phyloP scores from a whole-genome alignment of 805 yeast genomes.

The Wickerhamiella kazuoi region DNA sequence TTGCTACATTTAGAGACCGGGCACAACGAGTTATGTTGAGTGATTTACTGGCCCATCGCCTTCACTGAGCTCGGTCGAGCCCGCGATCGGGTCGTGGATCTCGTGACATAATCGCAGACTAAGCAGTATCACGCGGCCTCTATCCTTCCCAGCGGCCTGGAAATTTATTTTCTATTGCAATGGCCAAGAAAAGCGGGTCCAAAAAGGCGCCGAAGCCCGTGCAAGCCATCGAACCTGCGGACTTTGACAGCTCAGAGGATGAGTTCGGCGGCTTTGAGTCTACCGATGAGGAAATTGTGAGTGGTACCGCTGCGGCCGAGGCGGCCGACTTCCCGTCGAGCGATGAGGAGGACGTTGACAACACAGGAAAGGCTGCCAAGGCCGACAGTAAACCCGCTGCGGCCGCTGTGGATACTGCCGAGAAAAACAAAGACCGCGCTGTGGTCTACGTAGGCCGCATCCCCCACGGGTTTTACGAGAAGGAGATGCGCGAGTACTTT shows the following conservation, averaged over 20 bases:
- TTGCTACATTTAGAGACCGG: no score
- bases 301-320: no score
- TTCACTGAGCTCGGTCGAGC: no score
- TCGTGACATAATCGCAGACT: no score
- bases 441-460: slow-evolving; percentile 80
- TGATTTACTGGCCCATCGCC: no score
- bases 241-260: slow-evolving; percentile 14
- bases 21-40: no score
- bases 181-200: slow-evolving; percentile 4
- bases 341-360: slow-evolving; percentile 4
- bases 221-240: slow-evolving; percentile 12
- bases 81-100: no score
- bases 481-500: slow-evolving; percentile 53
- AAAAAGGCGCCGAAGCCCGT: slow-evolving; percentile 23
- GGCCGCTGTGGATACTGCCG: background rate
- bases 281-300: slow-evolving; percentile 1
- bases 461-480: slow-evolving; percentile 84
- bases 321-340: background rate
- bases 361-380: slow-evolving; percentile 2
- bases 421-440: slow-evolving; percentile 24
- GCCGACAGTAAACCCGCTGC: slow-evolving; percentile 4
- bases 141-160: background rate
- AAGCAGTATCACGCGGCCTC: no score
- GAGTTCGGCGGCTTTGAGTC: slow-evolving; percentile 11
- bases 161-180: background rate